A percentile compares a stretch with the other conserved stretches of the same genome.
Evolutionary conservation across 208 protist genomes (phyloP).

Genomic region (Blechomonas ayalai): DNA sequence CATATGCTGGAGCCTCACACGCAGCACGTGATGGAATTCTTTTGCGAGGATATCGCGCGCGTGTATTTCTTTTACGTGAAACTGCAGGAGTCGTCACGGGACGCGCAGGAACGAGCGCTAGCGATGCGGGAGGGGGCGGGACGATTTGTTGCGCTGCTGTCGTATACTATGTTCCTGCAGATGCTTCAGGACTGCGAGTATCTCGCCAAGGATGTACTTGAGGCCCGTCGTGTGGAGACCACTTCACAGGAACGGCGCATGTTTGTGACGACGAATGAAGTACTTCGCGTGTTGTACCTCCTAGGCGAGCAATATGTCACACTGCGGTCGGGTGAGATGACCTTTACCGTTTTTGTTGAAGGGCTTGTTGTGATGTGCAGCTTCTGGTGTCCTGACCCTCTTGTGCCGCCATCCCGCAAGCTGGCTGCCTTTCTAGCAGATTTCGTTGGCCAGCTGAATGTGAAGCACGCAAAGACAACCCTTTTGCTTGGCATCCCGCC

Average conservation of each 20-base stretch:
- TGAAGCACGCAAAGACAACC: conserved; percentile 36
- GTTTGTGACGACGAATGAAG: conserved; percentile 37
- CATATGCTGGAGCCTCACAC: conserved; percentile 29
- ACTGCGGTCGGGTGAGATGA: conserved; percentile 30
- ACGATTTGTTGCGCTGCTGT: conserved; percentile 54
- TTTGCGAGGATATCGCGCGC: conserved; percentile 58
- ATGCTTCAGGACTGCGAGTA: conserved; percentile 75
- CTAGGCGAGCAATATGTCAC: conserved; percentile 12
- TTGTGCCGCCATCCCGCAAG: conserved; percentile 54
- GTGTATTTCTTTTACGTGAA: conserved; percentile 82
- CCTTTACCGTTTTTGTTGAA: conserved; percentile 72
- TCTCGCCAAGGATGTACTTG: conserved; percentile 15
- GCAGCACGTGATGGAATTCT: conserved; percentile 60
- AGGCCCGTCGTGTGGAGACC: too few species aligned
- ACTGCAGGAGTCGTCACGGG: conserved; percentile 41
- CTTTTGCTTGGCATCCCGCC: conserved; percentile 58
- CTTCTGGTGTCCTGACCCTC: conserved; percentile 80
- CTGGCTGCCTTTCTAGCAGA: conserved; percentile 56
- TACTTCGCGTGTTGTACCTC: conserved; percentile 18
- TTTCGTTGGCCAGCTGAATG: conserved; percentile 50
- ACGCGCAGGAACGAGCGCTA: conserved; percentile 23
- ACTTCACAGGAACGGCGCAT: conserved; percentile 9
- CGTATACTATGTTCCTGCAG: conserved; percentile 25
- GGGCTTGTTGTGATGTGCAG: conserved; percentile 28
- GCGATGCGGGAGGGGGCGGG: conserved; percentile 48